phyloP scores from a whole-genome alignment of 1,284 basidiomycete species.

The Malassezia yamatoensis region DNA sequence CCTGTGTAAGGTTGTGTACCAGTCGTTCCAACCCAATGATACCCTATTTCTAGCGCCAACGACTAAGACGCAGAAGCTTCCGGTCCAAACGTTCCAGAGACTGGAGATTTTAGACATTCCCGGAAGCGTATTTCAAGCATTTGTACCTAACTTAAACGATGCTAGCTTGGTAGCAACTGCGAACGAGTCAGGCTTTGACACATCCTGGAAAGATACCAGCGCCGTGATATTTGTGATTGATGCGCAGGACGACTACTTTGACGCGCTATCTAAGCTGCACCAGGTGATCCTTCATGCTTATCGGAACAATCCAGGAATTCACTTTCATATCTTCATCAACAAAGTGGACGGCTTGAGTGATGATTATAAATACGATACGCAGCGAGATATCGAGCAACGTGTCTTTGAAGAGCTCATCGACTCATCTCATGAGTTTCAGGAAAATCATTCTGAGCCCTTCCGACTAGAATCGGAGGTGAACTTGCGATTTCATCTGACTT shows the following conservation, averaged over 20 bases:
- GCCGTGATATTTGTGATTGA: slow-evolving; percentile 86
- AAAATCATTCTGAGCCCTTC: slow-evolving; percentile 15
- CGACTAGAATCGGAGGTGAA: slow-evolving; percentile 41
- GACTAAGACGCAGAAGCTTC: slow-evolving; percentile 18
- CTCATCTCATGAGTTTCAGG: slow-evolving; percentile 16
- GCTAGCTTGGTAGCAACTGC: slow-evolving; percentile 3
- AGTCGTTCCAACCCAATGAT: slow-evolving; percentile 69
- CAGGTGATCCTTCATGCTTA: slow-evolving; percentile 50
- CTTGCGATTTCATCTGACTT: slow-evolving; percentile 66
- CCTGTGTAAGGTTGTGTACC: slow-evolving; percentile 81
- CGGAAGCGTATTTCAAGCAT: slow-evolving; percentile 55
- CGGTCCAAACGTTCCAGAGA: slow-evolving; percentile 69
- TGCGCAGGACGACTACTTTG: slow-evolving; percentile 60
- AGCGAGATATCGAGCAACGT: slow-evolving; percentile 37
- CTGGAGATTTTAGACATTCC: slow-evolving; percentile 94
- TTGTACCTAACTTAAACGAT: neutral
- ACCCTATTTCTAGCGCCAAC: slow-evolving; percentile 73
- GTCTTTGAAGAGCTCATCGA: slow-evolving; percentile 41
- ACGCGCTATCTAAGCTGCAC: slow-evolving; percentile 64
- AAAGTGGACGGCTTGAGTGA: slow-evolving; percentile 86
- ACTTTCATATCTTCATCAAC: slow-evolving; percentile 88
- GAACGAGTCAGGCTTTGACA: slow-evolving; percentile 13
- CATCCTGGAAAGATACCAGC: slow-evolving; percentile 35
- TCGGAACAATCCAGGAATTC: slow-evolving; percentile 65
- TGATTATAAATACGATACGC: slow-evolving; percentile 64